Evolutionary conservation across 1,284 basidiomycete species (phyloP).

Genomic region (Cryptococcus sp.): DNA sequence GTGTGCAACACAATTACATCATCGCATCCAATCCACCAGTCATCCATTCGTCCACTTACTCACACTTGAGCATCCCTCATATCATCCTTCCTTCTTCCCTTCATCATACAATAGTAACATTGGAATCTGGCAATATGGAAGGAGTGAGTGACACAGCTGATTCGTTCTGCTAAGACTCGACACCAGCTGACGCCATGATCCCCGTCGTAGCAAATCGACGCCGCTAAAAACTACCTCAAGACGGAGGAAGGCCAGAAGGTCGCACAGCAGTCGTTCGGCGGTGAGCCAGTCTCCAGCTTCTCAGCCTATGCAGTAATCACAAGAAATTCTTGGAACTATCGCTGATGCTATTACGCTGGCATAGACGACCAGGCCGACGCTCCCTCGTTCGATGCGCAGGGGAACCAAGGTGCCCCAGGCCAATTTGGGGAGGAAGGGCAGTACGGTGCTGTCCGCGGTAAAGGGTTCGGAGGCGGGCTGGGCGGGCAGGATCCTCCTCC

Average conservation of each 20-base stretch:
- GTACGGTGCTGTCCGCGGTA: constrained; percentile 24
- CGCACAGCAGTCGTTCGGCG: constrained; percentile 22
- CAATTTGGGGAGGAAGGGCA: constrained; percentile 30
- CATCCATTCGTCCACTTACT: no score
- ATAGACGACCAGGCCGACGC: constrained; percentile 6
- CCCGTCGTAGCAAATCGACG: constrained; percentile 21
- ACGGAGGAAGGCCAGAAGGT: constrained; percentile 32
- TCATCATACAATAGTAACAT: not conserved
- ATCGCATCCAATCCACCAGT: no score
- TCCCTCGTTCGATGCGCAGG: constrained; percentile 18
- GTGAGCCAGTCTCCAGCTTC: constrained; percentile 3
- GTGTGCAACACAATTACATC: no score
- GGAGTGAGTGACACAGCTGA: constrained; percentile 15
- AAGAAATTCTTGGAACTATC: not conserved
- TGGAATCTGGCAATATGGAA: constrained; percentile 19
- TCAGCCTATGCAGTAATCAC: not conserved
- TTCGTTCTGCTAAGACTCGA: not conserved
- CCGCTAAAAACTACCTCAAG: constrained; percentile 35
- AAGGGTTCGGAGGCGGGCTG: constrained; percentile 22
- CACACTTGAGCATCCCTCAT: no score
- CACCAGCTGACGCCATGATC: constrained; percentile 4
- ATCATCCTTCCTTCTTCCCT: no score
- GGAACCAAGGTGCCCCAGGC: constrained; percentile 22
- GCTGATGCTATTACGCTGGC: no score
- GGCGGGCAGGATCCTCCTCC: not conserved